A percentile compares a stretch with the other conserved stretches of the same genome.
Evolutionary conservation across 345 rosid genomes (phyloP).

Genomic region (Camelina sativa): DNA sequence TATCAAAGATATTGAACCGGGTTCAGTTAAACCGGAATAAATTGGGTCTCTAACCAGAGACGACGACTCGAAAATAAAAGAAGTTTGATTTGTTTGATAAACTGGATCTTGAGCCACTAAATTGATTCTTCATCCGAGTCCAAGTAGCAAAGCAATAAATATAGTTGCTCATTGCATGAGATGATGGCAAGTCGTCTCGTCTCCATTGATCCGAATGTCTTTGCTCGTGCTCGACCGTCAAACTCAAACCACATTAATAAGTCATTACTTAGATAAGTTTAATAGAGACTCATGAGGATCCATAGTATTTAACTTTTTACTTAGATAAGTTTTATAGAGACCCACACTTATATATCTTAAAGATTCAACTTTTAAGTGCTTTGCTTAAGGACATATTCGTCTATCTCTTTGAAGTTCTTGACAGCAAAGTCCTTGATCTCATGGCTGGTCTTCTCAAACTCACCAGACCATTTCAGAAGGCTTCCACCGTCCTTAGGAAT

Average conservation of each 20-base stretch:
- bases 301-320: slow-evolving; percentile 27
- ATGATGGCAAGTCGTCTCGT: too few species aligned
- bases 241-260: too few species aligned
- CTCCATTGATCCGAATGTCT: too few species aligned
- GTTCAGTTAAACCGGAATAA: too few species aligned
- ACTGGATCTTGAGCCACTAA: too few species aligned
- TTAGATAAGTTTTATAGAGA: background rate
- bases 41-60: background rate
- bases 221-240: too few species aligned
- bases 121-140: too few species aligned
- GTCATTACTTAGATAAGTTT: too few species aligned
- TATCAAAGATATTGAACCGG: background rate
- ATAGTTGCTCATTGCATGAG: too few species aligned
- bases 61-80: background rate
- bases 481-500: slow-evolving; percentile 76
- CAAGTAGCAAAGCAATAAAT: too few species aligned
- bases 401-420: slow-evolving; percentile 78
- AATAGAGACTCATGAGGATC: background rate
- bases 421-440: slow-evolving; percentile 79
- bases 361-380: background rate
- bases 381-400: slow-evolving; percentile 56
- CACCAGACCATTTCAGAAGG: slow-evolving; percentile 82
- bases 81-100: background rate
- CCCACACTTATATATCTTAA: background rate
- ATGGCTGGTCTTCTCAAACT: too few species aligned